phyloP scores from a whole-genome alignment of 352 stramenopile species.

The Globisporangium orthogonon region DNA sequence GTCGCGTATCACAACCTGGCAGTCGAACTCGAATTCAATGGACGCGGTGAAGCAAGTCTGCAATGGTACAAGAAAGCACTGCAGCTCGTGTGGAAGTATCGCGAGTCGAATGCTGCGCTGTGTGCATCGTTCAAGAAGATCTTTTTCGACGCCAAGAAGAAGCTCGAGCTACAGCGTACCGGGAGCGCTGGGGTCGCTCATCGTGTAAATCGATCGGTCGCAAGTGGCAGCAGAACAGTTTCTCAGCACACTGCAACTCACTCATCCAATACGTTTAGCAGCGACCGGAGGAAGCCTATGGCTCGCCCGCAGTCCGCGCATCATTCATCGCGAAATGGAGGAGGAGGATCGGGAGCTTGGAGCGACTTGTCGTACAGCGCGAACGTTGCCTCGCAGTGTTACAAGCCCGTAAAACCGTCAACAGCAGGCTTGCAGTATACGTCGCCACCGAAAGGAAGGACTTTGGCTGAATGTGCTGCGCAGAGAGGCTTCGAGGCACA shows the following conservation, averaged over 20 bases:
- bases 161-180: constrained; percentile 24
- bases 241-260: not conserved
- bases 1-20: constrained; percentile 80
- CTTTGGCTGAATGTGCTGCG: not conserved
- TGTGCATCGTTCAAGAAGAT: constrained; percentile 70
- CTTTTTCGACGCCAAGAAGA: constrained; percentile 63
- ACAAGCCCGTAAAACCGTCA: constrained; percentile 45
- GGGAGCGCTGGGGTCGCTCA: constrained; percentile 12
- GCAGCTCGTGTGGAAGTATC: constrained; percentile 58
- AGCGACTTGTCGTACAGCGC: constrained; percentile 49
- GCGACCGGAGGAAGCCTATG: constrained; percentile 4
- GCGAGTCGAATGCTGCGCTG: constrained; percentile 48
- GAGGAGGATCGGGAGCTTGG: not conserved
- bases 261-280: not conserved
- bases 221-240: not conserved
- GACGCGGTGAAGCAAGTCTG: constrained; percentile 54
- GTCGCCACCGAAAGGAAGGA: constrained; percentile 12
- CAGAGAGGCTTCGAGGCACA: not conserved
- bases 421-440: constrained; percentile 29
- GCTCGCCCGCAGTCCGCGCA: constrained; percentile 36
- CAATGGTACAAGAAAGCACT: constrained; percentile 84
- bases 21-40: constrained; percentile 76
- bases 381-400: constrained; percentile 55
- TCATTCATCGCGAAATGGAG: constrained; percentile 7
- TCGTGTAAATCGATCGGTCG: not conserved